phyloP scores from a whole-genome alignment of 1,284 basidiomycete genomes.

The Pholiota adiposa region DNA sequence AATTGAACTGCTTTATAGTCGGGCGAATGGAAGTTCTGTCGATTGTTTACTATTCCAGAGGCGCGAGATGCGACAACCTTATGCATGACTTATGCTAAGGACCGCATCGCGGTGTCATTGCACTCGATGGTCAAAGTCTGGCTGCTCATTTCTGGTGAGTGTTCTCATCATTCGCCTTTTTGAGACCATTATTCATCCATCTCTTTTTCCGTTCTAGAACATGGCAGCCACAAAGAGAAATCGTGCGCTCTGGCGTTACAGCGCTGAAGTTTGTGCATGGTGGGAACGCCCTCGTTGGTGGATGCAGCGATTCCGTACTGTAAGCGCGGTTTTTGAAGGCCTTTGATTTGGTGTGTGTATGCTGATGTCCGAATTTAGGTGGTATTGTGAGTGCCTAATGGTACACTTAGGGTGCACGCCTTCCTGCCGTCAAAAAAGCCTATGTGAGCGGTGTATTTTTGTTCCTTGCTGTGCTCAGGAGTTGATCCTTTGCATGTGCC shows the following conservation, averaged over 20 bases:
- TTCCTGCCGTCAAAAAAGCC: conserved; percentile 54
- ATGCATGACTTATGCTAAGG: conserved; percentile 58
- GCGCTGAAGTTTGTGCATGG: conserved; percentile 63
- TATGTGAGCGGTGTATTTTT: conserved; percentile 47
- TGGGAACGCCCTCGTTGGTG: conserved; percentile 65
- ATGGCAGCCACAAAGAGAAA: conserved; percentile 63
- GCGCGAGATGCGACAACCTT: conserved; percentile 41
- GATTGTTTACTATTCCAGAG: conserved; percentile 51
- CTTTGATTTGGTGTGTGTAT: conserved; percentile 3
- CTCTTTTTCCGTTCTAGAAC: conserved; percentile 39
- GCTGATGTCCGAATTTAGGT: conserved; percentile 40
- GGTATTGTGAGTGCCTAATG: conserved; percentile 67
- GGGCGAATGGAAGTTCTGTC: conserved; percentile 57
- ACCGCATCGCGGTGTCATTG: conserved; percentile 65
- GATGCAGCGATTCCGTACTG: conserved; percentile 70
- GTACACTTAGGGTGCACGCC: conserved; percentile 57
- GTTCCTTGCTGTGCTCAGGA: conserved; percentile 11
- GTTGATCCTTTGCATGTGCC: conserved; percentile 3
- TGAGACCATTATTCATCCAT: not conserved
- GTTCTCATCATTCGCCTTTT: not conserved
- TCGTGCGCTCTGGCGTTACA: conserved; percentile 62
- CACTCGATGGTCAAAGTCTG: conserved; percentile 68
- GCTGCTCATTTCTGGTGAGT: conserved; percentile 58
- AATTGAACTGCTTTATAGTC: not conserved
- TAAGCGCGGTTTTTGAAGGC: conserved; percentile 34